Evolutionary conservation across 2,329 filamentous ascomycete genomes (phyloP).

Genomic region (Phaeosphaeria sp.): DNA sequence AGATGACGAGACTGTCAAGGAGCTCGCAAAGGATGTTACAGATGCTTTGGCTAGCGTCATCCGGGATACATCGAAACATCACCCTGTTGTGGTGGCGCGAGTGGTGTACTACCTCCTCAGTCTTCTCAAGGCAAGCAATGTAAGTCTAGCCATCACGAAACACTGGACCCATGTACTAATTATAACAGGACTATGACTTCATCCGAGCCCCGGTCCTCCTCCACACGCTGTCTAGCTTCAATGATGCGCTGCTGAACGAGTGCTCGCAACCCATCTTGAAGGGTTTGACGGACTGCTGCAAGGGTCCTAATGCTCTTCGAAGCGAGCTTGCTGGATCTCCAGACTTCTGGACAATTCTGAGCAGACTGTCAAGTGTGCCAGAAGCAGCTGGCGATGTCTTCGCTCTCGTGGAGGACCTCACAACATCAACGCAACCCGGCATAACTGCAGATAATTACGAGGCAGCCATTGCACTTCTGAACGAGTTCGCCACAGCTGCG

Average conservation of each 20-base stretch:
- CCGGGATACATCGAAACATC: conserved; percentile 78
- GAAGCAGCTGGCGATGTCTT: conserved; percentile 82
- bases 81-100: conserved; percentile 83
- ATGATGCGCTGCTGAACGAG: conserved; percentile 76
- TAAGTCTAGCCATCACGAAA: conserved; percentile 54
- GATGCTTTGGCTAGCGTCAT: conserved; percentile 82
- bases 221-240: conserved; percentile 88
- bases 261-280: conserved; percentile 78
- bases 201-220: conserved; percentile 90
- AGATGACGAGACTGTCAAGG: conserved; percentile 73
- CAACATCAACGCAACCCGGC: conserved; percentile 74
- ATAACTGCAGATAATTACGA: conserved; percentile 97
- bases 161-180: conserved; percentile 3
- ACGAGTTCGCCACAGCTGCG: conserved; percentile 86
- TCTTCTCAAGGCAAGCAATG: conserved; percentile 83
- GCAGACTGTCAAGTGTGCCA: conserved; percentile 72
- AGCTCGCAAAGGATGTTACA: conserved; percentile 79
- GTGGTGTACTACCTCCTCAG: conserved; percentile 86
- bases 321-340: conserved; percentile 96
- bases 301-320: conserved; percentile 76
- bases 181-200: conserved; percentile 78
- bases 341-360: conserved; percentile 94
- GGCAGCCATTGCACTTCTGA: conserved; percentile 80
- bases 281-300: conserved; percentile 81
- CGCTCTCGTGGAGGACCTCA: conserved; percentile 80